Percentiles rank a stretch among this genome's conserved stretches.
These are phyloP conservation scores for Suillus placidus DNA, from an alignment of 768 basidiomycete species.

Conservation along the genomic window DNA sequence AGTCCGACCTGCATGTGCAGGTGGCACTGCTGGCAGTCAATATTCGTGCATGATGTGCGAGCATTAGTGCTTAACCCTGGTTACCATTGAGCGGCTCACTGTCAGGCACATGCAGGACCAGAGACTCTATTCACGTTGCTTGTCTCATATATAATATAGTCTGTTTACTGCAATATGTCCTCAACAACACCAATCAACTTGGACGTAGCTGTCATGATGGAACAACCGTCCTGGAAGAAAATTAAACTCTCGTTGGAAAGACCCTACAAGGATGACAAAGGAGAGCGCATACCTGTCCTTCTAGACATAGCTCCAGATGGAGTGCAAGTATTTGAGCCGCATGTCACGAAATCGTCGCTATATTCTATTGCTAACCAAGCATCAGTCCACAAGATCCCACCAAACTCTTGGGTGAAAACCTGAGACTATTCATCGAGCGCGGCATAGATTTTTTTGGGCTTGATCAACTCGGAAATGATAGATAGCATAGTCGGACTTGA, in stretches of 20 bases:
- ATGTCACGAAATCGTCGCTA: constrained; percentile 29
- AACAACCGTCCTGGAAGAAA: constrained; percentile 54
- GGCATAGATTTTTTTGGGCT: constrained; percentile 77
- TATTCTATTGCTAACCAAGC: constrained; percentile 20
- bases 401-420: constrained; percentile 61
- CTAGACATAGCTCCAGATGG: constrained; percentile 74
- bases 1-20: constrained; percentile 32
- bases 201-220: constrained; percentile 17
- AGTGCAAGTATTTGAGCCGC: constrained; percentile 74
- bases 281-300: constrained; percentile 60
- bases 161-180: background rate
- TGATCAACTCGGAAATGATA: no score
- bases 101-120: background rate
- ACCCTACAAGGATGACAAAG: constrained; percentile 80
- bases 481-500: no score
- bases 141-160: background rate
- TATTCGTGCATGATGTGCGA: background rate
- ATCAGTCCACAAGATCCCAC: constrained; percentile 57
- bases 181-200: background rate
- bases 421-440: constrained; percentile 72
- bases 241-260: constrained; percentile 72
- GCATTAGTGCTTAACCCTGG: background rate
- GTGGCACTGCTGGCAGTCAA: background rate
- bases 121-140: background rate
- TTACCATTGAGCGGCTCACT: background rate